Base-by-base conservation (phyloP, 225 moss, liverwort and hornwort species). In the Asterella californica region DNA sequence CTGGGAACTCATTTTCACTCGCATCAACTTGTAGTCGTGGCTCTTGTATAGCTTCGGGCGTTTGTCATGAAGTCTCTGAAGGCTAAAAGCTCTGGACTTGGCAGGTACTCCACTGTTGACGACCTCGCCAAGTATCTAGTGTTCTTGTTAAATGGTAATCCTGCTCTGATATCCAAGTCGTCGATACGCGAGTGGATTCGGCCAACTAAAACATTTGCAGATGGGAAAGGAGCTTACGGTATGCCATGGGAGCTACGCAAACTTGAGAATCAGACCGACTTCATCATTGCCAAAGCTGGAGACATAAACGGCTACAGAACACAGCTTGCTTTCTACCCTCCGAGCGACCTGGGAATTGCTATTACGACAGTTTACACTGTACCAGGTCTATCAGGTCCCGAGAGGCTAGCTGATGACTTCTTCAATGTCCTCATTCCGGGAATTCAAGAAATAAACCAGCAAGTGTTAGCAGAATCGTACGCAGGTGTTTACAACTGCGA, bases 171-270 rank as follows among this genome's bases (percentile, higher is more conserved):
- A 76, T 80, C 84, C 63, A 82, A 71, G 59, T 70, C 84, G 37
- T 47, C 87, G 1, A 80, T 82, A 33, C 82, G 81, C 10, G 89
- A 89, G 70, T 86, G 77, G 85, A 81, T 66, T 36, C 87, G 84
- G 30, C 85, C 87, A 2, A 84, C 67, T 32, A 86, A 82, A 77
- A 42, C 87, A 9, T 89, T 84, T 38, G 19, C 74, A n/a, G 85
- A 83, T 29, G 83, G 81, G 63, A 59, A 52, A 24, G 32, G 52
- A 47, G 89, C 80, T 64, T 89, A 82, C 59, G 85, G 75, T 14
- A 82, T 89, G 77, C 89, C 89, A 0, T 90, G 87, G 90, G 90
- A 90, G 55, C 83, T 89, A 6, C 75, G 79, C 52, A 87, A 57
- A 63, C 77, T 85, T 47, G 78, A 72, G 24, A 84, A 79, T 50